Evolutionary conservation across 805 yeast genomes (phyloP), one percentile per base, ranked within the genome.

Genomic region (Sugiyamaella marilandica): DNA sequence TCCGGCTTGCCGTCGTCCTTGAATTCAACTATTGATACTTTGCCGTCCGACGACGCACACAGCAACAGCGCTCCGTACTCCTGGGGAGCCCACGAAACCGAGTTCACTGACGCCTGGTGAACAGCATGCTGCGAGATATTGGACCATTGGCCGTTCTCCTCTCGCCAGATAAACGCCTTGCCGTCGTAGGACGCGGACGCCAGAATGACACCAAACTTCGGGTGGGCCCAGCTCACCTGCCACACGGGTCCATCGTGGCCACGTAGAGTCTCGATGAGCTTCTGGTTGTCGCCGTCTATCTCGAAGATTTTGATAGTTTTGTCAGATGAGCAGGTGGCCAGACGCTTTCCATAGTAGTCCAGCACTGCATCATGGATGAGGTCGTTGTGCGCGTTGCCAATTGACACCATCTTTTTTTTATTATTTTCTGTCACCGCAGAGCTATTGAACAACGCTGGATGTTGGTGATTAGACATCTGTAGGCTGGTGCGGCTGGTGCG

Each of bases 181-280:
- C 99, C 99, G 67, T 94, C 97, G 66, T 89, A 94, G 1, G 97
- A 89, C 62, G 96, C 88, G 24, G 96, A 85, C 1, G 99, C 99
- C 59, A 94, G 76, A 58, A 92, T 88, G 11, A 89, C 85, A 37
- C 99, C 99, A 66, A 92, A 94, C 69, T 92, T 92, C 32, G 99
- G 99, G 68, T 94, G 99, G 2, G 98, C 98, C 99, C 99, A 94
- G 51, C 88, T 82, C 18, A 90, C 95, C 72, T 92, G 96, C 99
- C 99, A 94, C 46, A 94, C 97, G 10, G 99, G 98, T 33, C 98
- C 99, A 57, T 90, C 97, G 70, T 94, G 99, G 34, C 95, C 97
- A 47, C 80, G 76, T 58, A 94, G 74, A 1, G 98, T 91, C 60
- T 90, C 97, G 16, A 85, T 77, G 49, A 90, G 75, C 65, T 79